Percentiles rank a stretch among this genome's conserved stretches.
Conservation (phyloP, 257 asterid genomes). For the Solanum medicagineum region DNA sequence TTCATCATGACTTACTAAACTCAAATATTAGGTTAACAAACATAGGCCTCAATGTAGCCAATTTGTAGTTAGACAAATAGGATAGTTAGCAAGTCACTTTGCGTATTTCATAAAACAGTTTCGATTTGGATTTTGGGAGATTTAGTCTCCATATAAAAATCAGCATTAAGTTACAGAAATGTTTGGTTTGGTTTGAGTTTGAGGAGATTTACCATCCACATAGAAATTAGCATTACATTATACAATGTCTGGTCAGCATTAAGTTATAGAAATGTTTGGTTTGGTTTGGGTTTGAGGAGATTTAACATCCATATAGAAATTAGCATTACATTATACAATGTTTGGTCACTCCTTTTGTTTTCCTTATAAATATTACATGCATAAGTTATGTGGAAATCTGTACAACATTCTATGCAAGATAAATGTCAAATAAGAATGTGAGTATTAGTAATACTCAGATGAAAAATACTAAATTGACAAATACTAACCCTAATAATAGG, state of each 20-base stretch:
- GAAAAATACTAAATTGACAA: background rate
- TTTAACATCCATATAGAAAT: background rate
- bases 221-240: background rate
- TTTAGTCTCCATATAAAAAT: background rate
- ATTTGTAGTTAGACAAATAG: background rate
- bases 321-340: background rate
- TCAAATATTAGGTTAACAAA: background rate
- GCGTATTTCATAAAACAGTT: background rate
- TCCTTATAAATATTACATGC: background rate
- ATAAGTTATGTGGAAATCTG: background rate
- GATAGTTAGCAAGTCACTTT: background rate
- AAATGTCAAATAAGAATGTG: background rate
- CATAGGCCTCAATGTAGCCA: background rate
- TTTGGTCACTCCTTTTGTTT: background rate
- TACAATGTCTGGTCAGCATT: background rate
- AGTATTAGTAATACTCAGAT: background rate
- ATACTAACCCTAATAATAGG: background rate
- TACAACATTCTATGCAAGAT: background rate
- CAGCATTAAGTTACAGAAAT: background rate
- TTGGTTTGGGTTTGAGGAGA: background rate
- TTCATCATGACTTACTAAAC: background rate
- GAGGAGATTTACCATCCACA: background rate
- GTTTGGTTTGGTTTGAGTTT: background rate
- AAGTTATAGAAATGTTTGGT: background rate
- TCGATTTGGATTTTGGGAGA: background rate